These are phyloP conservation scores for Leccinum variicolor DNA, from an alignment of 768 basidiomycete genomes.

Conservation along the genomic window DNA sequence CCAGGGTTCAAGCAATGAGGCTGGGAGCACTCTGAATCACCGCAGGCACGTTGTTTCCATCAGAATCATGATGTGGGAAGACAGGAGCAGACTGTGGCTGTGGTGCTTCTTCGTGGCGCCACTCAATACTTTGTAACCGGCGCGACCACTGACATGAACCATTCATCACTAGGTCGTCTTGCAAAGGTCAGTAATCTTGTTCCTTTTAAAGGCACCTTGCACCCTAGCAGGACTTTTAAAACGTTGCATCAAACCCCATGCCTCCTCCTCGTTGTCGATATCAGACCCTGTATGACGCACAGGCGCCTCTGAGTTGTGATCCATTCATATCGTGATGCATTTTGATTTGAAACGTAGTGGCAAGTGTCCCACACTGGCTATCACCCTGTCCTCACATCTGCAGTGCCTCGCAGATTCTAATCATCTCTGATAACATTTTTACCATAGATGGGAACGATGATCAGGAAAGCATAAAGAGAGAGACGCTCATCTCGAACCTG, in stretches of 20 bases:
- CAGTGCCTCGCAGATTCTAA: neutral
- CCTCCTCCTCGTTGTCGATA: conserved; percentile 10
- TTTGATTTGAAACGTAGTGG: neutral
- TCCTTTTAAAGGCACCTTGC: neutral
- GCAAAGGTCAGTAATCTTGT: neutral
- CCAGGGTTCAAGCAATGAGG: conserved; percentile 13
- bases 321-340: neutral
- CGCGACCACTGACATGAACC: no score
- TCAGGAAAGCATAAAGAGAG: neutral
- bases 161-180: no score
- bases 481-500: conserved; percentile 5
- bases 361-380: neutral
- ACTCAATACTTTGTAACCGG: no score
- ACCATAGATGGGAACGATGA: neutral
- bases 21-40: neutral
- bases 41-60: conserved; percentile 8
- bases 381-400: neutral
- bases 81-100: neutral
- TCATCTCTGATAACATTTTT: neutral
- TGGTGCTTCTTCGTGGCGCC: neutral
- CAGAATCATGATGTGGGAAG: neutral
- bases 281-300: neutral
- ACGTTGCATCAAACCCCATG: neutral
- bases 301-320: neutral
- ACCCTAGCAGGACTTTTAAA: neutral